These are phyloP conservation scores for Juglanconis sp. DNA, from an alignment of 2,329 filamentous ascomycete species.

Conservation along the genomic window DNA sequence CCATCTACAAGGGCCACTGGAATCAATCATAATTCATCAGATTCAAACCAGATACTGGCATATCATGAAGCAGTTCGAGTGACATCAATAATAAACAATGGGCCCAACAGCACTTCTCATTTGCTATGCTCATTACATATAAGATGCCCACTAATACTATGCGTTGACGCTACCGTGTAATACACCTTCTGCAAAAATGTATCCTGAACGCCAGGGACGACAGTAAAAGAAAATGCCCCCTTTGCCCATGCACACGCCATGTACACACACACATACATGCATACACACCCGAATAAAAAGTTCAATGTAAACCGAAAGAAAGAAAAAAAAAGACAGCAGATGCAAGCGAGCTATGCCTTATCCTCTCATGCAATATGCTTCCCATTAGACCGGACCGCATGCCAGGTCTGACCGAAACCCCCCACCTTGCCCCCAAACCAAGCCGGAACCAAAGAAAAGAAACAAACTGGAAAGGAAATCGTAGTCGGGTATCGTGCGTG, in stretches of 20 bases:
- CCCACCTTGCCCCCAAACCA: not conserved
- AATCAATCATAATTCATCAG: not conserved
- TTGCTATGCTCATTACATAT: conserved; percentile 2
- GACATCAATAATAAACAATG: not conserved
- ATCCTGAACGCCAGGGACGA: conserved; percentile 10
- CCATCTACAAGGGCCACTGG: not conserved
- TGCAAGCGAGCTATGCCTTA: conserved; percentile 5
- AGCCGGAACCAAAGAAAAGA: not conserved
- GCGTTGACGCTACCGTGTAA: conserved; percentile 17
- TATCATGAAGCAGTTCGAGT: not conserved
- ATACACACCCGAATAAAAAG: not conserved
- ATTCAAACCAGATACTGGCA: not conserved
- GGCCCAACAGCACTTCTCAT: not conserved
- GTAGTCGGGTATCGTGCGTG: conserved; percentile 11
- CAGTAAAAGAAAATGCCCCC: not conserved
- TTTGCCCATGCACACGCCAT: conserved; percentile 1
- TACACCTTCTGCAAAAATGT: not conserved
- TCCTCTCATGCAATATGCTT: conserved; percentile 8
- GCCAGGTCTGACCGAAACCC: not conserved
- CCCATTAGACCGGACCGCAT: conserved; percentile 1
- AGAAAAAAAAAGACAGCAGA: not conserved
- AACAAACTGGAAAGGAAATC: not conserved
- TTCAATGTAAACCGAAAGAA: not conserved
- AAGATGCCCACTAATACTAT: conserved; percentile 4
- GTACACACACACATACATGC: not conserved